Evolutionary conservation across 2,329 filamentous ascomycete genomes (phyloP).

Genomic region (Claviceps arundinis): DNA sequence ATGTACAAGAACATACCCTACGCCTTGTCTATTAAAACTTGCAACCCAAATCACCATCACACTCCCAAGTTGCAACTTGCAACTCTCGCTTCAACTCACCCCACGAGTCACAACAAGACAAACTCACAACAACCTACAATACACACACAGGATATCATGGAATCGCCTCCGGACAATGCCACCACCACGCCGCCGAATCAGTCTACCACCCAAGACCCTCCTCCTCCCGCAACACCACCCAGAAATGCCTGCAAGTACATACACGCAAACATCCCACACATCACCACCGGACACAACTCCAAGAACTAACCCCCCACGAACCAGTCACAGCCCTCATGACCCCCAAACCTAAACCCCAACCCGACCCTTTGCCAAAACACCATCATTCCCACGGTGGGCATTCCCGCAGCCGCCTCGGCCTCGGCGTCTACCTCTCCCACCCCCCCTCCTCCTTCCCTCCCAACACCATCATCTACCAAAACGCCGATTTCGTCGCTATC

Average conservation of each 20-base stretch:
- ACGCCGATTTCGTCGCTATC: constrained; percentile 59
- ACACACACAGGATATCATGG: neutral
- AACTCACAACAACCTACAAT: too few relatives aligned
- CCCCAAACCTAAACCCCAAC: neutral
- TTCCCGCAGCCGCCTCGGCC: constrained; percentile 38
- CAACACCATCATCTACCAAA: constrained; percentile 51
- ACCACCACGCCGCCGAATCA: constrained; percentile 27
- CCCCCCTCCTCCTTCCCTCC: constrained; percentile 49
- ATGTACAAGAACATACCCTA: too few relatives aligned
- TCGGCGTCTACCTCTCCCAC: constrained; percentile 52
- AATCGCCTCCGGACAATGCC: constrained; percentile 6
- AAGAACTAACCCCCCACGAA: too few relatives aligned
- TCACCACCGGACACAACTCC: too few relatives aligned
- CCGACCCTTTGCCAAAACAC: constrained; percentile 22
- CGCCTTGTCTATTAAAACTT: too few relatives aligned
- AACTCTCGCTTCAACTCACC: too few relatives aligned
- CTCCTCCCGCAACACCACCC: constrained; percentile 12
- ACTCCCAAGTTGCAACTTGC: too few relatives aligned
- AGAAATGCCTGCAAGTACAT: constrained; percentile 30
- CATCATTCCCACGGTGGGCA: constrained; percentile 8
- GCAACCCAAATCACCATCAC: too few relatives aligned
- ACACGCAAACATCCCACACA: neutral
- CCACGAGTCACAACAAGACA: too few relatives aligned
- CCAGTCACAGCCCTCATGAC: constrained; percentile 25
- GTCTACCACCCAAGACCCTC: constrained; percentile 22